phyloP scores from a whole-genome alignment of 352 stramenopile genomes.

The Globisporangium nagaii region DNA sequence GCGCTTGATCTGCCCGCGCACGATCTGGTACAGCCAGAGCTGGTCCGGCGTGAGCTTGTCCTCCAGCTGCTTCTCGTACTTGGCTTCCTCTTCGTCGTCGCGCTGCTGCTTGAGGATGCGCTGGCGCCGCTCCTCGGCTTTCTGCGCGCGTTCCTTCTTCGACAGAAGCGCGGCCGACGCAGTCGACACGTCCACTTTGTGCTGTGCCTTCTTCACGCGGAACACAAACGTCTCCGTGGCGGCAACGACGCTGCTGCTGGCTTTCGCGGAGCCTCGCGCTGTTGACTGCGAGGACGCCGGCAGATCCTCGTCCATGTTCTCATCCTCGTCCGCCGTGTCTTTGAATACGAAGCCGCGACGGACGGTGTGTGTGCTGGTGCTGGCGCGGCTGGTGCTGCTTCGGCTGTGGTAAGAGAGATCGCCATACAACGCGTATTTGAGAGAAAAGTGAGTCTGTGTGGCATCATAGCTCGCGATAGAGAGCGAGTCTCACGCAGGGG shows the following conservation, averaged over 20 bases:
- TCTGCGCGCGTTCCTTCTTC: conserved; percentile 46
- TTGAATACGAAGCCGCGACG: conserved; percentile 60
- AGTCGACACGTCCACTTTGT: conserved; percentile 31
- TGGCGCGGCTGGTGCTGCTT: conserved; percentile 9
- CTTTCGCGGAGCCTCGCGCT: not conserved
- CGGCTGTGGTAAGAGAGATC: not conserved
- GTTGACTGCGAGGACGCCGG: not conserved
- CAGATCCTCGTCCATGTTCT: conserved; percentile 13
- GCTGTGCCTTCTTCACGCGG: conserved; percentile 26
- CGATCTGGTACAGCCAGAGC: conserved; percentile 49
- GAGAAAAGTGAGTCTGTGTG: conserved; percentile 1
- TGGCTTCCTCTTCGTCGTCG: conserved; percentile 25
- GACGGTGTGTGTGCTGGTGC: conserved; percentile 11
- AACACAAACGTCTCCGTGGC: conserved; percentile 46
- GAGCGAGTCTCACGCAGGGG: not conserved
- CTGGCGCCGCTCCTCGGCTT: conserved; percentile 35
- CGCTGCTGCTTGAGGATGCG: conserved; percentile 18
- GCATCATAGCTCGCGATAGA: not conserved
- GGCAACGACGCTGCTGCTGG: conserved; percentile 10
- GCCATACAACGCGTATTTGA: not conserved
- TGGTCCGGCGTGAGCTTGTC: conserved; percentile 41
- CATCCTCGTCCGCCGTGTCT: conserved; percentile 16
- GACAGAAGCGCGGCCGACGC: conserved; percentile 34
- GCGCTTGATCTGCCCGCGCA: conserved; percentile 50
- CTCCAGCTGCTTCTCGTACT: conserved; percentile 10